These are phyloP conservation scores for Penicillium bovifimosum DNA, from an alignment of 495 filamentous ascomycete species.

Conservation along the genomic window DNA sequence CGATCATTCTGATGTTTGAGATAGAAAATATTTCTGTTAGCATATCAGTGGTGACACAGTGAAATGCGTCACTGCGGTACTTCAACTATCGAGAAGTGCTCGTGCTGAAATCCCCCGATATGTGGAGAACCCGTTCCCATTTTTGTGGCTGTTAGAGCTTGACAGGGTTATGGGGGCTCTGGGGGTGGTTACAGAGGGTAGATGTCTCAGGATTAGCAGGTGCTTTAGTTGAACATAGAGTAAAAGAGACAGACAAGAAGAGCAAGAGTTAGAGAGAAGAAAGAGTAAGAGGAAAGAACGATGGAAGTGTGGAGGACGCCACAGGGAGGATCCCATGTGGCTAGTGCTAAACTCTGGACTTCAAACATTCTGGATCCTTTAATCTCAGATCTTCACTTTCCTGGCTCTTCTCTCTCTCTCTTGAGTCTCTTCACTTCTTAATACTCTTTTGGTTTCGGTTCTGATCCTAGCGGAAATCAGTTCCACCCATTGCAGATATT, in stretches of 20 bases:
- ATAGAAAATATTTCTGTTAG: background rate
- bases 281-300: background rate
- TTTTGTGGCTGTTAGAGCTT: background rate
- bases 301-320: slow-evolving; percentile 6
- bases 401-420: slow-evolving; percentile 12
- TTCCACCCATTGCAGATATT: slow-evolving; percentile 14
- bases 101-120: slow-evolving; percentile 4
- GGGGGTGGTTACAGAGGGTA: background rate
- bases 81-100: background rate
- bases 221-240: background rate
- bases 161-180: background rate
- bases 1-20: background rate
- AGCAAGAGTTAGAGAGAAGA: background rate
- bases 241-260: background rate
- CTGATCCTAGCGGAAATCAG: background rate
- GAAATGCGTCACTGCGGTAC: background rate
- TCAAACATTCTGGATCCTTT: slow-evolving; percentile 13
- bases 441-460: background rate
- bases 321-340: slow-evolving; percentile 8
- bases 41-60: background rate
- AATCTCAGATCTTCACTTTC: slow-evolving; percentile 12
- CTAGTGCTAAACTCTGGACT: slow-evolving; percentile 9
- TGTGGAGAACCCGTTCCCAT: slow-evolving; percentile 7
- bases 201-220: too few relatives aligned
- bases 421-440: too few relatives aligned